These are phyloP conservation scores for Botrytis fragariae DNA, from an alignment of 2,329 filamentous ascomycete genomes.

Conservation along the genomic window DNA sequence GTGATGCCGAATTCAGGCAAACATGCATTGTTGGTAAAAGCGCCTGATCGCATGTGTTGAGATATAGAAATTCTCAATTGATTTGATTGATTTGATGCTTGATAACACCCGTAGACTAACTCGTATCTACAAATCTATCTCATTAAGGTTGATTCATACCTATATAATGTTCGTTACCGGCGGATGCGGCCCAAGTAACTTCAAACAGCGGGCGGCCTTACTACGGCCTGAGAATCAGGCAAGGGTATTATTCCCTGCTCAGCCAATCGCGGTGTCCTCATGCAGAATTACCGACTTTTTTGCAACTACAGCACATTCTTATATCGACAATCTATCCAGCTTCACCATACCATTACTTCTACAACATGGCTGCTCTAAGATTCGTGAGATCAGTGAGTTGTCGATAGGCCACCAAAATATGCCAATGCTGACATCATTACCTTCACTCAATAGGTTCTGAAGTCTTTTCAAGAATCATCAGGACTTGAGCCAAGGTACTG, in stretches of 20 bases:
- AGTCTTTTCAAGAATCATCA: slow-evolving; percentile 73
- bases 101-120: neutral
- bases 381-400: slow-evolving; percentile 62
- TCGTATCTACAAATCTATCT: neutral
- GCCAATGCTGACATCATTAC: slow-evolving; percentile 24
- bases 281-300: neutral
- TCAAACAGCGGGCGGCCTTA: neutral
- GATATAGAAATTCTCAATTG: neutral
- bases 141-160: too few species aligned
- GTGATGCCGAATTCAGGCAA: neutral
- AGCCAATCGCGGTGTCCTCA: neutral
- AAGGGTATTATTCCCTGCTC: neutral
- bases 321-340: slow-evolving; percentile 12
- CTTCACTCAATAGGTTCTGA: slow-evolving; percentile 65
- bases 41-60: neutral
- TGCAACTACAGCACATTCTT: neutral
- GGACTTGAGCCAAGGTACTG: slow-evolving; percentile 82
- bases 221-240: neutral
- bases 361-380: slow-evolving; percentile 52
- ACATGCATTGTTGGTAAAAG: neutral
- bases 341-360: slow-evolving; percentile 2
- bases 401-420: neutral
- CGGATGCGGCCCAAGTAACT: neutral
- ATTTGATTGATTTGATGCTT: neutral
- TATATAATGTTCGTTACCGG: neutral